These are phyloP conservation scores for Boletus vermiculosoides DNA, from an alignment of 768 basidiomycete species.

Conservation along the genomic window DNA sequence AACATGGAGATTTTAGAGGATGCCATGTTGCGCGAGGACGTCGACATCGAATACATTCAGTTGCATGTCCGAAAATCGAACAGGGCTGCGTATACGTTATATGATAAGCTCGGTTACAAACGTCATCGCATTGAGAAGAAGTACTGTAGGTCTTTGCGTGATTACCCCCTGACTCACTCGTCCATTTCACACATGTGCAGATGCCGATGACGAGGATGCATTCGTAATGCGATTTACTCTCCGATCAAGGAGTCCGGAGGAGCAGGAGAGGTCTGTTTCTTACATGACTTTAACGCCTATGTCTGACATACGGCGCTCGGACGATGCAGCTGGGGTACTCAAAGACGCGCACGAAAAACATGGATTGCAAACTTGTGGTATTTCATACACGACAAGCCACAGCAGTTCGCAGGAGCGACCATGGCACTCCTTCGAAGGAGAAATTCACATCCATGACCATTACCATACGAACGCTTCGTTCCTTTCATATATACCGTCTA, in stretches of 20 bases:
- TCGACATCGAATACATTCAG: constrained; percentile 21
- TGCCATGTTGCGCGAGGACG: constrained; percentile 22
- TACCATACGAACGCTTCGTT: background rate
- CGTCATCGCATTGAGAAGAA: constrained; percentile 10
- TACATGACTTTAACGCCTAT: background rate
- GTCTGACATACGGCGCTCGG: background rate
- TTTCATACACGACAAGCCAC: constrained; percentile 13
- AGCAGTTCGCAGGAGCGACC: constrained; percentile 6
- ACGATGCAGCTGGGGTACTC: constrained; percentile 3
- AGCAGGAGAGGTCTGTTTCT: constrained; percentile 12
- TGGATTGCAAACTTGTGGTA: constrained; percentile 16
- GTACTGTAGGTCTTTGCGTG: constrained; percentile 26
- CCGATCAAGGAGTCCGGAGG: background rate
- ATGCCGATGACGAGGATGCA: constrained; percentile 29
- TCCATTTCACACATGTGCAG: constrained; percentile 11
- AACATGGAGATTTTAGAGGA: constrained; percentile 18
- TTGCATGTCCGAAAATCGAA: constrained; percentile 32
- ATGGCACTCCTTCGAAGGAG: constrained; percentile 14
- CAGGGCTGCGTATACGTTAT: constrained; percentile 22
- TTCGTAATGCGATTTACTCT: constrained; percentile 22
- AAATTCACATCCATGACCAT: constrained; percentile 10
- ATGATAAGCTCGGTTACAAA: constrained; percentile 26
- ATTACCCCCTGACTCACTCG: background rate
- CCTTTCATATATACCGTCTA: background rate
- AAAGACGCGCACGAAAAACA: constrained; percentile 2